phyloP scores from a whole-genome alignment of 352 stramenopile species.

The Globisporangium mamillatum region DNA sequence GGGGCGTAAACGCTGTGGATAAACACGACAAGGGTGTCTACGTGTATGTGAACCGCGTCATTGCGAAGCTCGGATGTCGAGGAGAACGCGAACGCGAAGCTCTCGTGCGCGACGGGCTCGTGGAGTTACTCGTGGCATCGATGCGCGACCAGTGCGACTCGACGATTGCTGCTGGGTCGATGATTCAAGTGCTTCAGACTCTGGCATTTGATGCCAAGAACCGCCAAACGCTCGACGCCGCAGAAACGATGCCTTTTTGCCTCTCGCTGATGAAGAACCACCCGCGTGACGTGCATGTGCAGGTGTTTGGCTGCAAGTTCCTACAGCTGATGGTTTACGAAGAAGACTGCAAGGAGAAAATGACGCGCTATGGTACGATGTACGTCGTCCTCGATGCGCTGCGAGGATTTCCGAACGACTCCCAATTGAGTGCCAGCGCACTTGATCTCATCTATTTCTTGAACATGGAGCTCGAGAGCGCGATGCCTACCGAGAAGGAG shows the following conservation, averaged over 20 bases:
- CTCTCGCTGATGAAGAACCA: slow-evolving; percentile 39
- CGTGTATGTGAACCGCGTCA: slow-evolving; percentile 38
- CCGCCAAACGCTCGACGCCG: slow-evolving; percentile 28
- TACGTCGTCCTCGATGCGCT: slow-evolving; percentile 33
- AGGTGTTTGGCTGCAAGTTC: slow-evolving; percentile 60
- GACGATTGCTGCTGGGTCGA: slow-evolving; percentile 17
- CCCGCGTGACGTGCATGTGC: slow-evolving; percentile 25
- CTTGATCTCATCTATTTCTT: slow-evolving; percentile 59
- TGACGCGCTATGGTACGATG: slow-evolving; percentile 35
- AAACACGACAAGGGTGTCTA: slow-evolving; percentile 31
- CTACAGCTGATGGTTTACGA: slow-evolving; percentile 68
- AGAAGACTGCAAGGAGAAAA: slow-evolving; percentile 42
- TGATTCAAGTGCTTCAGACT: slow-evolving; percentile 48
- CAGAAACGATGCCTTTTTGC: slow-evolving; percentile 26
- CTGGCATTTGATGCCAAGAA: slow-evolving; percentile 43
- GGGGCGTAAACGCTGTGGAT: slow-evolving; percentile 17
- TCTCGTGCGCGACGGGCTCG: slow-evolving; percentile 38
- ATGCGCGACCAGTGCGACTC: slow-evolving; percentile 16
- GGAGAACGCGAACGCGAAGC: slow-evolving; percentile 47
- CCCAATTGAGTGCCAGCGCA: slow-evolving; percentile 35
- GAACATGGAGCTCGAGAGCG: slow-evolving; percentile 41
- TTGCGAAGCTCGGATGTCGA: slow-evolving; percentile 39
- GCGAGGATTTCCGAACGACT: slow-evolving; percentile 29
- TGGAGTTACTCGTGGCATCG: slow-evolving; percentile 31
- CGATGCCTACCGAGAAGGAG: slow-evolving; percentile 9